A percentile compares a stretch with the other conserved stretches of the same genome.
Conservation (phyloP, 768 basidiomycete genomes). For the Hydnomerulius pinastri region DNA sequence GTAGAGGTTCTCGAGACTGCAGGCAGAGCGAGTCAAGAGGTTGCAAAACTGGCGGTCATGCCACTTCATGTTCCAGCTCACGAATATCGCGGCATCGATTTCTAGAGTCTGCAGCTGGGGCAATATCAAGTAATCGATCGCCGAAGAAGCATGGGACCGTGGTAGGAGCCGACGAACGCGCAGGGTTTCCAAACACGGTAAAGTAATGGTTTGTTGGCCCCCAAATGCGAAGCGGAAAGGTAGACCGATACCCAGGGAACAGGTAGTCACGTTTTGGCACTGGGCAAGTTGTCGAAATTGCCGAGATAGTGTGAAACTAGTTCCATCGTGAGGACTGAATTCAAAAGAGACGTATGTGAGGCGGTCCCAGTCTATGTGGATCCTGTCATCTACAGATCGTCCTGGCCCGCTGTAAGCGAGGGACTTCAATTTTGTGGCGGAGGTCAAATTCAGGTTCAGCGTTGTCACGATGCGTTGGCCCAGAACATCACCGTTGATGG, state of each 20-base stretch:
- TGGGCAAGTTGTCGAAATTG: slow-evolving; percentile 5
- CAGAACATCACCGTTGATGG: slow-evolving; percentile 5
- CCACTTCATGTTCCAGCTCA: slow-evolving; percentile 3
- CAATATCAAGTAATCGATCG: slow-evolving; percentile 14
- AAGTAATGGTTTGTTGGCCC: not conserved
- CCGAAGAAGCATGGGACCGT: not conserved
- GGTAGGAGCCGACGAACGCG: slow-evolving; percentile 15
- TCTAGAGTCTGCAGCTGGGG: slow-evolving; percentile 21
- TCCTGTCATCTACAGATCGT: not conserved
- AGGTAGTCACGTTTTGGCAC: slow-evolving; percentile 22
- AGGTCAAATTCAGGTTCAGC: slow-evolving; percentile 6
- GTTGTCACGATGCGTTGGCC: not conserved
- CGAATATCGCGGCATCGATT: slow-evolving; percentile 9
- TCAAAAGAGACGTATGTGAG: slow-evolving; percentile 16
- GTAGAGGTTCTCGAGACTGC: slow-evolving; percentile 13
- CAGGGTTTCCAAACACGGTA: slow-evolving; percentile 15
- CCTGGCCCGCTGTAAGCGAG: slow-evolving; percentile 15
- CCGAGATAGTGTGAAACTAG: slow-evolving; percentile 3
- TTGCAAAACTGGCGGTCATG: slow-evolving; percentile 12
- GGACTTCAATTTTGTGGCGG: slow-evolving; percentile 15
- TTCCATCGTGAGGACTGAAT: slow-evolving; percentile 4
- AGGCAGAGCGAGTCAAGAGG: slow-evolving; percentile 18
- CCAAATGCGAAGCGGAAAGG: not conserved
- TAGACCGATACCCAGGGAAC: slow-evolving; percentile 18
- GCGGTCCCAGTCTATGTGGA: slow-evolving; percentile 13